phyloP scores from a whole-genome alignment of 1,284 basidiomycete genomes.

The Polyporus tsugae region DNA sequence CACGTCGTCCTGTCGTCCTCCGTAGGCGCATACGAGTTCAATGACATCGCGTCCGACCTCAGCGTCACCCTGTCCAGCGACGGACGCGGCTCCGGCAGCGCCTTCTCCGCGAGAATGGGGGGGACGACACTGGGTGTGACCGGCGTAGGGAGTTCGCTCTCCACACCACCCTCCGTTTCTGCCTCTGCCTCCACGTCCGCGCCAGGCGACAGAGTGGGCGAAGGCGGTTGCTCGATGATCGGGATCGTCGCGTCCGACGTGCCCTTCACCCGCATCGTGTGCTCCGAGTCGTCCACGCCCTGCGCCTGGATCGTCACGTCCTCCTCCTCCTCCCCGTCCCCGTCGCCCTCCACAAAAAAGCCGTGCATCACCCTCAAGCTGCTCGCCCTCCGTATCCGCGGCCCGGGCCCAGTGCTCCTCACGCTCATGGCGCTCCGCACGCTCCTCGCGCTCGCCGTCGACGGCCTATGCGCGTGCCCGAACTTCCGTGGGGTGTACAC shows the following conservation, averaged over 20 bases:
- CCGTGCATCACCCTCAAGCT: conserved; percentile 47
- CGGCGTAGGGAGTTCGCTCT: conserved; percentile 19
- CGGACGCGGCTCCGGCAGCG: conserved; percentile 35
- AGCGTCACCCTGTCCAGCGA: conserved; percentile 34
- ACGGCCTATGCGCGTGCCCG: conserved; percentile 36
- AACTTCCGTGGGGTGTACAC: conserved; percentile 57
- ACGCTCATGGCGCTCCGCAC: conserved; percentile 11
- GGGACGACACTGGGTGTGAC: conserved; percentile 8
- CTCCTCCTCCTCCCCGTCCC: conserved; percentile 59
- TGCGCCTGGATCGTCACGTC: conserved; percentile 64
- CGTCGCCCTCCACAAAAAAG: conserved; percentile 49
- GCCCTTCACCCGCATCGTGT: conserved; percentile 26
- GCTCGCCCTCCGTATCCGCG: conserved; percentile 42
- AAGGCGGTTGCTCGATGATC: conserved; percentile 4
- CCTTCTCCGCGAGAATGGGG: conserved; percentile 33
- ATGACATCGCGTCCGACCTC: conserved; percentile 56
- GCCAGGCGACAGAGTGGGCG: conserved; percentile 5
- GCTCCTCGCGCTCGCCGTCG: conserved; percentile 22
- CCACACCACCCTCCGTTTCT: background rate
- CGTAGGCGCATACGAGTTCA: conserved; percentile 55
- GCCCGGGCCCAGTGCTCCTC: conserved; percentile 32
- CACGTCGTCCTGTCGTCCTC: conserved; percentile 64
- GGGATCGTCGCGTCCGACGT: conserved; percentile 19
- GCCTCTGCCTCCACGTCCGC: conserved; percentile 6
- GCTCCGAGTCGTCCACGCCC: conserved; percentile 35